Evolutionary conservation across 176 grass and related monocot species (phyloP).

Genomic region (Coix lacrymajobi): DNA sequence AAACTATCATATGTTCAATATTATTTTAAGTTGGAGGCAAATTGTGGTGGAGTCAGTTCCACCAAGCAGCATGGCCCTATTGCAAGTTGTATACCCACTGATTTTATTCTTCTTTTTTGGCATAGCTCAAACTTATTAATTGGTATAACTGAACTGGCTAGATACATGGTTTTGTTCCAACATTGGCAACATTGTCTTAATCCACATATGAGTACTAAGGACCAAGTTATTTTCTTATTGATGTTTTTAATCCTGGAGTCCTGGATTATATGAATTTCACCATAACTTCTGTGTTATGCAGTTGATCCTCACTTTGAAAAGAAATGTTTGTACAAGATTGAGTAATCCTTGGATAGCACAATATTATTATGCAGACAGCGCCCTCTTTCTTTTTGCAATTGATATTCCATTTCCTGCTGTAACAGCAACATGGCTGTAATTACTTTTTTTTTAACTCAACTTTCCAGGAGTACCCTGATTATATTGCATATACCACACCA

Average conservation of each 20-base stretch:
- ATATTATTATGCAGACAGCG: not conserved
- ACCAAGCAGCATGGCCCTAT: not conserved
- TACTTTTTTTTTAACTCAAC: constrained; percentile 28
- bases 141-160: not conserved
- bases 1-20: not conserved
- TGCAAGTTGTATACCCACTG: not conserved
- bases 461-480: constrained; percentile 88
- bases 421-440: constrained; percentile 7
- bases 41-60: not conserved
- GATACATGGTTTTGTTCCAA: not conserved
- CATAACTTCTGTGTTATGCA: not conserved
- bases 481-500: constrained; percentile 78
- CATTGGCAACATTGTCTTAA: not conserved
- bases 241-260: not conserved
- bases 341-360: constrained; percentile 1
- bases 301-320: not conserved
- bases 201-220: not conserved
- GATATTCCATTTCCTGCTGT: not conserved
- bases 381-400: constrained; percentile 4
- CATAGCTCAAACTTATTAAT: not conserved
- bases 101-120: not conserved
- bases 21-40: not conserved
- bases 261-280: not conserved
- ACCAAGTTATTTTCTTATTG: not conserved
- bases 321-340: not conserved